Percentiles rank a stretch among this genome's conserved stretches.
Evolutionary conservation across 2,329 filamentous ascomycete genomes (phyloP).

Genomic region (Venturia carpophila): DNA sequence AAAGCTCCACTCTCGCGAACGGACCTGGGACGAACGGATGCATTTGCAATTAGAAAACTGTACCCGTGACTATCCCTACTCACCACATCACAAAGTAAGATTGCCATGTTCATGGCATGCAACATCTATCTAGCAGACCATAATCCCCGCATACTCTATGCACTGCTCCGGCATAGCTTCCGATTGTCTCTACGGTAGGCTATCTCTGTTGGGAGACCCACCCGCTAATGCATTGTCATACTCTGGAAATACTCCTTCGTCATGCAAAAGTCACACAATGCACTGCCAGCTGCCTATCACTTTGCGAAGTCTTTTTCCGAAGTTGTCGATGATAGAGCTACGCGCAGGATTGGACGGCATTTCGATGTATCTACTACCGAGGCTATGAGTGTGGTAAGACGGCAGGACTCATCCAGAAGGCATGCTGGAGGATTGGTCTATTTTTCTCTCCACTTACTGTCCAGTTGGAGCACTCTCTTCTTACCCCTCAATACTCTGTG

Average conservation of each 20-base stretch:
- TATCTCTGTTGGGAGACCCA: background rate
- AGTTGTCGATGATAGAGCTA: background rate
- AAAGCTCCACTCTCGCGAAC: background rate
- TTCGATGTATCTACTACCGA: background rate
- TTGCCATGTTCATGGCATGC: no score
- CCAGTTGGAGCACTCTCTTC: background rate
- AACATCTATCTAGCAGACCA: background rate
- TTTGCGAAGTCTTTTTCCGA: background rate
- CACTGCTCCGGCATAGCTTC: background rate
- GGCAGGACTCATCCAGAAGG: background rate
- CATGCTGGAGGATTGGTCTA: background rate
- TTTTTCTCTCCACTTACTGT: background rate
- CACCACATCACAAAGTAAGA: no score
- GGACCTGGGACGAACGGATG: background rate
- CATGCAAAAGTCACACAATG: background rate
- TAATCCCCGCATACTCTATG: background rate
- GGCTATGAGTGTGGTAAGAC: background rate
- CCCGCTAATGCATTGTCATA: slow-evolving; percentile 3
- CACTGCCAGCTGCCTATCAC: background rate
- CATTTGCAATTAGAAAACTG: background rate
- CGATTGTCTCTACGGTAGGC: background rate
- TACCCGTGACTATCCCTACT: no score
- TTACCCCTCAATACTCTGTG: background rate
- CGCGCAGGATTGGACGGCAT: background rate
- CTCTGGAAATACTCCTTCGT: background rate